phyloP scores from a whole-genome alignment of 176 grass and related monocot genomes.

The Leersia perrieri region DNA sequence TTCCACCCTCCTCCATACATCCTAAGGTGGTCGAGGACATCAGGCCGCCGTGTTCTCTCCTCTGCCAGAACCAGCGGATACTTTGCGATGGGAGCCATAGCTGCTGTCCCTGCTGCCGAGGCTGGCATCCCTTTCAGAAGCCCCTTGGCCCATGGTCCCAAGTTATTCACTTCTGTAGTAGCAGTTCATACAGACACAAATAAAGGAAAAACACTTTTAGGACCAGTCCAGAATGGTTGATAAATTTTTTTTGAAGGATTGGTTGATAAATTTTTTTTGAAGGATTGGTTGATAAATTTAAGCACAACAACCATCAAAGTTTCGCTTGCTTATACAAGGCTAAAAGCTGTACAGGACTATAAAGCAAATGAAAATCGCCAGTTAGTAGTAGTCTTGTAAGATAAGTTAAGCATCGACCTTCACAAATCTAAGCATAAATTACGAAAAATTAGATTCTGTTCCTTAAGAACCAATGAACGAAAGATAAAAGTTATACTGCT shows the following conservation, averaged over 20 bases:
- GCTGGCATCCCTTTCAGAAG: slow-evolving; percentile 62
- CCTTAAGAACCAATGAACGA: background rate
- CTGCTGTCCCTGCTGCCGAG: slow-evolving; percentile 30
- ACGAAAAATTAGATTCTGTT: background rate
- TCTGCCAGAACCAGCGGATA: slow-evolving; percentile 76
- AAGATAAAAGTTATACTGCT: background rate
- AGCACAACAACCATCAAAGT: background rate
- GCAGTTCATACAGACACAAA: background rate
- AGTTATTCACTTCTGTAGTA: slow-evolving; percentile 63
- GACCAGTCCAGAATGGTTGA: slow-evolving; percentile 1
- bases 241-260: too few relatives aligned
- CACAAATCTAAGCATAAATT: background rate
- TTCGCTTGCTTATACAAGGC: background rate
- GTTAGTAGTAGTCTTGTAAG: slow-evolving; percentile 11
- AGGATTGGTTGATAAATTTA: background rate
- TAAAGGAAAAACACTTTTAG: background rate
- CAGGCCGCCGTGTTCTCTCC: slow-evolving; percentile 72
- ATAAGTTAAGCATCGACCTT: slow-evolving; percentile 22
- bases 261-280: too few relatives aligned
- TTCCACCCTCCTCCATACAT: slow-evolving; percentile 84
- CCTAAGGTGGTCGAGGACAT: slow-evolving; percentile 64
- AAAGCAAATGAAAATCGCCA: background rate
- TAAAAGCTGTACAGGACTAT: too few relatives aligned
- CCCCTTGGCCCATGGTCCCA: slow-evolving; percentile 83
- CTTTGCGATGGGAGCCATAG: slow-evolving; percentile 45